phyloP scores from a whole-genome alignment of 1,284 basidiomycete genomes.

The Polyporus tsugae region DNA sequence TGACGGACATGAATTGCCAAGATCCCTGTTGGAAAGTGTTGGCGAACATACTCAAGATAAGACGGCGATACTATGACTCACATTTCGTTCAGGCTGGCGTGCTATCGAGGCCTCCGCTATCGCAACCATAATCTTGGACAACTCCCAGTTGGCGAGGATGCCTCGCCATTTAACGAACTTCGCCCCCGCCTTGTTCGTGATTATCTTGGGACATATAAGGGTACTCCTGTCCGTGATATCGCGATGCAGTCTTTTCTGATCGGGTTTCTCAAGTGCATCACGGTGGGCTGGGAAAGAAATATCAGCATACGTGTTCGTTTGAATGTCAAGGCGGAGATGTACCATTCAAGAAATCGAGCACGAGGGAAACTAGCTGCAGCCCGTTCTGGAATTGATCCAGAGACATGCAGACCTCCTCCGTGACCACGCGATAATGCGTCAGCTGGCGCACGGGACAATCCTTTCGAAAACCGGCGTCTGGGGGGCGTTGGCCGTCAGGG shows the following conservation, averaged over 20 bases:
- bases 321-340: neutral
- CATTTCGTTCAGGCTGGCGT: neutral
- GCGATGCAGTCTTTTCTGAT: neutral
- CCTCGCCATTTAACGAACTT: neutral
- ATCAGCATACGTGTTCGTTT: neutral
- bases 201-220: neutral
- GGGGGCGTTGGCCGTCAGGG: neutral
- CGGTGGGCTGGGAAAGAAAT: neutral
- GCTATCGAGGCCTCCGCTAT: too few relatives aligned
- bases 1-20: conserved; percentile 17
- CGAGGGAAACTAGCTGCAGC: neutral
- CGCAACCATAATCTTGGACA: conserved; percentile 4
- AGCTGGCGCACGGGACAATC: conserved; percentile 7
- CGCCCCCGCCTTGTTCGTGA: neutral
- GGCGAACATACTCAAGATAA: neutral
- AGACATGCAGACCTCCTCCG: conserved; percentile 11
- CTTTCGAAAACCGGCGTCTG: neutral
- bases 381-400: conserved; percentile 2
- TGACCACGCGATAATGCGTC: conserved; percentile 21
- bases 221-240: neutral
- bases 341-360: conserved; percentile 14
- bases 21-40: neutral
- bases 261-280: neutral
- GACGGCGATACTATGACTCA: neutral
- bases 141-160: neutral